Conservation (phyloP, 768 basidiomycete species). For the Tulasnella sp. region DNA sequence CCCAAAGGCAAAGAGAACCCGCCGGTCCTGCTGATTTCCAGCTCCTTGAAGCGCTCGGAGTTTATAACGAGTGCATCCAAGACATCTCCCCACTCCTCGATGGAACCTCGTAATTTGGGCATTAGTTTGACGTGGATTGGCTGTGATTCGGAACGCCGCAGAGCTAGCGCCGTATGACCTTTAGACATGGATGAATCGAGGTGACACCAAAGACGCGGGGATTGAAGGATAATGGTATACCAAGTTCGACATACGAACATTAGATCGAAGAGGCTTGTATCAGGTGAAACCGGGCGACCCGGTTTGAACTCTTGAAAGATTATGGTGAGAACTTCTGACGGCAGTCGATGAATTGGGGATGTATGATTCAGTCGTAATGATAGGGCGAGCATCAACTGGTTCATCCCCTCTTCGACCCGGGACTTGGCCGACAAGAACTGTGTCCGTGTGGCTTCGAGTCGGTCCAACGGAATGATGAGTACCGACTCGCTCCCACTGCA, state of each 20-base stretch:
- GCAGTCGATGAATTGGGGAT: too few species aligned
- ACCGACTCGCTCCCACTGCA: neutral
- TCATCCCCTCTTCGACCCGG: neutral
- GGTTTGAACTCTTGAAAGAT: neutral
- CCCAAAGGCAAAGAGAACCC: too few species aligned
- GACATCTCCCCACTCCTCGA: neutral
- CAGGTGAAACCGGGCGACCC: neutral
- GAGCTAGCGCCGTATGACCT: neutral
- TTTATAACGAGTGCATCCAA: neutral
- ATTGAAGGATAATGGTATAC: neutral
- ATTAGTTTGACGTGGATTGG: neutral
- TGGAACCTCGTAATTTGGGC: neutral
- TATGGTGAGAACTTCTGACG: neutral
- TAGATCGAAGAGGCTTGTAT: neutral
- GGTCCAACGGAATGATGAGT: neutral
- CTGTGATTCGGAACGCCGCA: neutral
- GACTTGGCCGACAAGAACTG: neutral
- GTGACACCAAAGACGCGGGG: neutral
- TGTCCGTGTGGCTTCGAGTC: neutral
- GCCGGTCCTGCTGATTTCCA: too few species aligned
- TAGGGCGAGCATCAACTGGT: too few species aligned
- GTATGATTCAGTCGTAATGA: too few species aligned
- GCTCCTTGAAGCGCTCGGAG: too few species aligned
- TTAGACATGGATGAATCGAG: neutral
- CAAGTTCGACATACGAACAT: neutral